Evolutionary conservation across 2,329 filamentous ascomycete genomes (phyloP).

Genomic region (Didymella pinodella): DNA sequence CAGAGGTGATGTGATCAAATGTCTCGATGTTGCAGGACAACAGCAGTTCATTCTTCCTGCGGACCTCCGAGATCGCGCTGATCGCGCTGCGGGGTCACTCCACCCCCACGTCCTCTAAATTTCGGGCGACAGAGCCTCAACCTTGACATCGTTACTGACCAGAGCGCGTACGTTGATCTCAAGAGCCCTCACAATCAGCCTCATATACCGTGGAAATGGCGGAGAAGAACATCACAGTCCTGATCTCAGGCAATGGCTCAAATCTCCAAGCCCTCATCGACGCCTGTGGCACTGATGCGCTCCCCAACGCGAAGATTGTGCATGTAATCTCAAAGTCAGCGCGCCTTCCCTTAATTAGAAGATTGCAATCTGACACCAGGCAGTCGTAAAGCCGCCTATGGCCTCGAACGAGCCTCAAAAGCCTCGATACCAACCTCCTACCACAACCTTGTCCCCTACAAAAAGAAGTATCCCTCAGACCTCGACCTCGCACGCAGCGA

Average conservation of each 20-base stretch:
- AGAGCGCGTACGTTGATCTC: background rate
- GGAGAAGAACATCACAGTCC: constrained; percentile 65
- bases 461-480: constrained; percentile 57
- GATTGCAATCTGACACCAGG: background rate
- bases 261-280: constrained; percentile 82
- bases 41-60: background rate
- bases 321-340: constrained; percentile 67
- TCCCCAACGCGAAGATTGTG: constrained; percentile 63
- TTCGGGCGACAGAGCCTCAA: constrained; percentile 18
- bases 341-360: background rate
- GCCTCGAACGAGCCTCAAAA: constrained; percentile 66
- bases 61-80: constrained; percentile 24
- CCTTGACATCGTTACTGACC: background rate
- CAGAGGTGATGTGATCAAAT: too few relatives aligned
- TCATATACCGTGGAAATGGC: constrained; percentile 26
- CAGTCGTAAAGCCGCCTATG: constrained; percentile 65
- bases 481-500: constrained; percentile 64
- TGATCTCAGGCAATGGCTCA: constrained; percentile 69
- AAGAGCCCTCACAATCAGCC: background rate
- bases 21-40: too few relatives aligned
- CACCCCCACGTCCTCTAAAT: constrained; percentile 39
- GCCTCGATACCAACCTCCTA: constrained; percentile 76
- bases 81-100: constrained; percentile 31
- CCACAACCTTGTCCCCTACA: constrained; percentile 81
- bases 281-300: constrained; percentile 58